A percentile compares a stretch with the other conserved stretches of the same genome.
phyloP scores from a whole-genome alignment of 2,329 filamentous ascomycete species.

The Fusarium sp. region DNA sequence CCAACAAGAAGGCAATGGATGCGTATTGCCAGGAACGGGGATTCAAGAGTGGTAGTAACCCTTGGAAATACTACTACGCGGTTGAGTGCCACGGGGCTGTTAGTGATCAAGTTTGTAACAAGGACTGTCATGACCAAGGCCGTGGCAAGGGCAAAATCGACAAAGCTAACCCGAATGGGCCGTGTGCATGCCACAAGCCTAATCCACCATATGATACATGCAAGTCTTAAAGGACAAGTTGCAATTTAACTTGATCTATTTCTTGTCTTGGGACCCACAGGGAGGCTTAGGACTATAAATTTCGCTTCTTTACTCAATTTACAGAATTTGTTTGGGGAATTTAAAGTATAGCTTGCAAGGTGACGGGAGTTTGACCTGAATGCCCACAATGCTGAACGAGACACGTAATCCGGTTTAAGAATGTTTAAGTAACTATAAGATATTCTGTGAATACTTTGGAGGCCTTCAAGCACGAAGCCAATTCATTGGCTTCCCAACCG shows the following conservation, averaged over 20 bases:
- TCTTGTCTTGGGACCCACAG: fast-evolving
- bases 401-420: too few species aligned
- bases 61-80: background rate
- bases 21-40: background rate
- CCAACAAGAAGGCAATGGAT: background rate
- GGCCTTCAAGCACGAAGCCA: too few species aligned
- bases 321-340: too few species aligned
- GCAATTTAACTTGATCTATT: fast-evolving
- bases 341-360: fast-evolving
- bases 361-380: background rate
- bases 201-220: background rate
- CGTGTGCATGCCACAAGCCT: background rate
- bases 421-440: too few species aligned
- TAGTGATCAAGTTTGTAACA: background rate
- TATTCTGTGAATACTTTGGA: too few species aligned
- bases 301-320: background rate
- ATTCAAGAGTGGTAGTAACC: background rate
- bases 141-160: background rate
- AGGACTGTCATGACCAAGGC: background rate
- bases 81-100: background rate
- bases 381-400: too few species aligned
- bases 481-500: too few species aligned
- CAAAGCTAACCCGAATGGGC: background rate
- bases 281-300: fast-evolving
- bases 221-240: background rate